phyloP scores from a whole-genome alignment of 2,329 filamentous ascomycete species.

The Tricladium varicosporioides region DNA sequence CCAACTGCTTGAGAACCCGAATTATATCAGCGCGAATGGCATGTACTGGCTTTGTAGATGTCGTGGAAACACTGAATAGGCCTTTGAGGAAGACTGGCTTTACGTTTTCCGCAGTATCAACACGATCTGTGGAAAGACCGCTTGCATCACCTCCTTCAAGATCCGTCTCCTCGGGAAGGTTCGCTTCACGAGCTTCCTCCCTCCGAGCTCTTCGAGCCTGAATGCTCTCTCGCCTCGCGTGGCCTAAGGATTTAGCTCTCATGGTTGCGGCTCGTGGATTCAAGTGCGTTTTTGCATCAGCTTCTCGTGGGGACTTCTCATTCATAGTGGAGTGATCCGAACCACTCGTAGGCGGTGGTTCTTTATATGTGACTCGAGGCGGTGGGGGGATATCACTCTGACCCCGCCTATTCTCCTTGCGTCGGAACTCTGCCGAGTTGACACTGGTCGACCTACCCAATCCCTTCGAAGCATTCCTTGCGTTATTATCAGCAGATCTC shows the following conservation, averaged over 20 bases:
- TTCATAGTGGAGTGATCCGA: slow-evolving; percentile 68
- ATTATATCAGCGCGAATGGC: slow-evolving; percentile 89
- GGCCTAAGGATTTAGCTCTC: slow-evolving; percentile 83
- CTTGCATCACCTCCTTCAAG: slow-evolving; percentile 67
- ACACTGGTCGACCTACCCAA: slow-evolving; percentile 88
- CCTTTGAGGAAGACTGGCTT: slow-evolving; percentile 97
- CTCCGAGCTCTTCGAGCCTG: slow-evolving; percentile 77
- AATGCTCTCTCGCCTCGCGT: slow-evolving; percentile 87
- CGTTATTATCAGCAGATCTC: slow-evolving; percentile 55
- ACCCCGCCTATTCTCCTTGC: slow-evolving; percentile 57
- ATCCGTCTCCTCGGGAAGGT: slow-evolving; percentile 90
- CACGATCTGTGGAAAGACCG: slow-evolving; percentile 57
- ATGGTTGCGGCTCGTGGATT: slow-evolving; percentile 61
- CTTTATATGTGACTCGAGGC: slow-evolving; percentile 51
- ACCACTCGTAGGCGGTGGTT: slow-evolving; percentile 72
- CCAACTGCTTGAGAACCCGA: slow-evolving; percentile 80
- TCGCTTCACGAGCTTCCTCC: slow-evolving; percentile 69
- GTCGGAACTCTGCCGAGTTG: slow-evolving; percentile 78
- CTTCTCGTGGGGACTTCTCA: slow-evolving; percentile 45
- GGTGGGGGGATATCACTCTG: slow-evolving; percentile 51
- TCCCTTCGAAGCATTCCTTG: slow-evolving; percentile 59
- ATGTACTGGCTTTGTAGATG: slow-evolving; percentile 83
- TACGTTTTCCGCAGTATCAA: slow-evolving; percentile 72
- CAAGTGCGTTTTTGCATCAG: slow-evolving; percentile 46
- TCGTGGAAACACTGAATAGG: slow-evolving; percentile 95